These are phyloP conservation scores for Xylariaceae sp. DNA, from an alignment of 2,329 filamentous ascomycete genomes.

Conservation along the genomic window DNA sequence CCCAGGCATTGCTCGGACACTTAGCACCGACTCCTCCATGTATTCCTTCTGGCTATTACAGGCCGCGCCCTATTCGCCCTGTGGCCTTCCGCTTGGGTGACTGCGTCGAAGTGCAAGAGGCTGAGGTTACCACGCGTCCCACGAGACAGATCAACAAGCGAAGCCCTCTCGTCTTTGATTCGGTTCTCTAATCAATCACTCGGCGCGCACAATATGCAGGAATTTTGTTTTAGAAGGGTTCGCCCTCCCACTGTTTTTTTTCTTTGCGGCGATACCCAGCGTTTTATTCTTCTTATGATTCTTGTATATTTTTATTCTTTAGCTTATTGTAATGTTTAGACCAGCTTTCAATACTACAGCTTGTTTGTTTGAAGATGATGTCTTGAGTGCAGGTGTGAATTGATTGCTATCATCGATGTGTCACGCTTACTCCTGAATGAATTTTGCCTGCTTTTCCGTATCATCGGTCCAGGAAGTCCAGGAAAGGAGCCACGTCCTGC, in stretches of 20 bases:
- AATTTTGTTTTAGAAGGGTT: background rate
- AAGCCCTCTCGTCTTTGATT: background rate
- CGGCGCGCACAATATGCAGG: background rate
- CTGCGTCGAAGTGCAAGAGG: background rate
- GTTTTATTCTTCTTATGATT: background rate
- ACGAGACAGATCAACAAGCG: background rate
- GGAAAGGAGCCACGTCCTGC: too few relatives aligned
- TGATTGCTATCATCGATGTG: too few relatives aligned
- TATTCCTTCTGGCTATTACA: background rate
- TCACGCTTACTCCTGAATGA: too few relatives aligned
- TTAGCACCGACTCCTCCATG: background rate
- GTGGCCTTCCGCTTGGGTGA: background rate
- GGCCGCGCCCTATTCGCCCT: background rate
- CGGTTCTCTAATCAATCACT: background rate
- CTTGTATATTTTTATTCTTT: background rate
- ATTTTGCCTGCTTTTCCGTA: too few relatives aligned
- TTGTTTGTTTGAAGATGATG: background rate
- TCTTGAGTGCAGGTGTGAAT: background rate
- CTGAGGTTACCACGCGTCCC: background rate
- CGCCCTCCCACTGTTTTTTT: background rate
- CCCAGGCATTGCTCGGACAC: background rate
- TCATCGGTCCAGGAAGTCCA: too few relatives aligned
- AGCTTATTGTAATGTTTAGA: constrained; percentile 5
- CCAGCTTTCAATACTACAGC: constrained; percentile 1
- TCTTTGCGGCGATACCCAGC: constrained; percentile 8